Evolutionary conservation across 1,139 yeast species (phyloP), one percentile per base, ranked within the genome.

Genomic region (Zygosaccharomyces pseudobailii): DNA sequence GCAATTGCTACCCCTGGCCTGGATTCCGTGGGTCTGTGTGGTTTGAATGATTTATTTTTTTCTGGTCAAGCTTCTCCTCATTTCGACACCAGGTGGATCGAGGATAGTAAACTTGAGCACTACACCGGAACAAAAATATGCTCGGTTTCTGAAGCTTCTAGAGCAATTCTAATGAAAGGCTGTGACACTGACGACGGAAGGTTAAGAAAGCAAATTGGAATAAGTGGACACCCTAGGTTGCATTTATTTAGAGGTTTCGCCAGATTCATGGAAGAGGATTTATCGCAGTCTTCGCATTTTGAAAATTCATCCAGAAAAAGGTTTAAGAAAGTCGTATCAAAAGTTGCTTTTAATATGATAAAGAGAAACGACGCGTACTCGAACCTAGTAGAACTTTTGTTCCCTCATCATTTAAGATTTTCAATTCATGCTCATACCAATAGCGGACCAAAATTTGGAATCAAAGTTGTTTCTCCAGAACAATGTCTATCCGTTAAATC

Each of bases 361-460:
- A 78, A 75, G 61, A 66, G 84, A 52, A 80, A 80, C 57, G 85
- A 80, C 58, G 84, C 85, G 5, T 79, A 80, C 57, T 79, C 84
- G 3, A 80, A 80, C 58, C 68, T 79, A 58, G 83, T 80, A 39
- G 84, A 79, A 51, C 65, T 79, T 52, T 62, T 79, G 42, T 79
- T 80, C 49, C 85, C 85, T 5, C 76, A 76, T 58, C 82, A 78
- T 55, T 62, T 79, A 58, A 70, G 85, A 54, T 68, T 79, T 37
- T 79, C 84, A 7, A 79, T 80, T 50, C 85, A 80, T 60, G 82
- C 84, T 0, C 84, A 80, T 59, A 71, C 66, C 36, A 79, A 79
- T 52, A 55, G 68, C 30, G 84, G 84, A 0, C 84, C 84, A 6
- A 79, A 79, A 57, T 79, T 67, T 63, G 84, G 84, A 10, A 70